Evolutionary conservation across 768 basidiomycete genomes (phyloP), one percentile per base, ranked within the genome.

Genomic region (Cystofilobasidium ferigula): DNA sequence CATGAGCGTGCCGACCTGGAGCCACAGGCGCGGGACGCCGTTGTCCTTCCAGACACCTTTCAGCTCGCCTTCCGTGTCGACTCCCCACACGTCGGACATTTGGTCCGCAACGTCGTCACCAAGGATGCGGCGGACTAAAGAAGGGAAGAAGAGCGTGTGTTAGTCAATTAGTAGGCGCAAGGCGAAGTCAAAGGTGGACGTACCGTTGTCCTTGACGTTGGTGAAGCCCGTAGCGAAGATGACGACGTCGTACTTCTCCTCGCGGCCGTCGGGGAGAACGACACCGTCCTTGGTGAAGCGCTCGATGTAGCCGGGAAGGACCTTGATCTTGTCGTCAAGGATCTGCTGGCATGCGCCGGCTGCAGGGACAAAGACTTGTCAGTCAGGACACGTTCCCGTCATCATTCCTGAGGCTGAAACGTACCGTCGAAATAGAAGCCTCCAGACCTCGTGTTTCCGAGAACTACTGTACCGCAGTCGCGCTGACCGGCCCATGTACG

Each of bases 401-500:
- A n/a, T n/a, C n/a, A n/a, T n/a, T n/a, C n/a, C n/a, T n/a, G n/a
- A 35, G 20, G n/a, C 10, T 28, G 61, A 38, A 40, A 22, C 61
- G 22, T 20, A 30, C 71, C 71, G 20, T 71, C 71, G 61, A 71
- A 74, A 67, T 74, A 74, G 63, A 73, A 72, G 10, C 73, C 73
- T 22, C 73, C 73, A 26, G 71, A 72, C 45, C 73, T 14, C 48
- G 48, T 26, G 48, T 26, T 4, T 8, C 48, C 48, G 48, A 51
- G 48, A 9, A 51, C 48, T 14, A 26, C 24, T 3, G 48, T 71
- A 1, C 72, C 73, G 9, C 57, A 36, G 12, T 68, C 68, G 26
- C 72, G 70, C 22, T 70, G 70, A 30, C 71, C 73, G 5, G 58
- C 40, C 69, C 71, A 72, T 12, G 63, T 32, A n/a, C 70, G 71